These are phyloP conservation scores for Aureobasidium leucospermi DNA, from an alignment of 2,329 filamentous ascomycete species.

Conservation along the genomic window DNA sequence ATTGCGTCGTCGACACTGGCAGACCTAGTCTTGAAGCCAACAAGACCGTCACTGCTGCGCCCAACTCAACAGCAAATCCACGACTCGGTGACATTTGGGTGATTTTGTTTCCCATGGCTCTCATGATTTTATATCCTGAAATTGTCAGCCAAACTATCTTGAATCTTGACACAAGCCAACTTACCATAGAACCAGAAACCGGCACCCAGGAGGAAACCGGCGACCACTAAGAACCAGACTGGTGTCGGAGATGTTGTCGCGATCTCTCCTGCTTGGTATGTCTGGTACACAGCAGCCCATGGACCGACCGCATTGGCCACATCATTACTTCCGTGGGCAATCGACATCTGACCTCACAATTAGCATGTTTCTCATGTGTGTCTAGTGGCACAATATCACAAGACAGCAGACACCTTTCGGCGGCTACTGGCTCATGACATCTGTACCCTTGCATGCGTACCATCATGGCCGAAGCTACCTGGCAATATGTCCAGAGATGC, in stretches of 20 bases:
- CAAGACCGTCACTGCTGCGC: conserved; percentile 55
- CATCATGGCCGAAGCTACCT: conserved; percentile 33
- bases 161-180: too few relatives aligned
- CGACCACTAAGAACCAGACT: conserved; percentile 39
- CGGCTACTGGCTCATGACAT: too few relatives aligned
- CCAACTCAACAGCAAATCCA: conserved; percentile 55
- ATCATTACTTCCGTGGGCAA: conserved; percentile 64
- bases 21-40: conserved; percentile 56
- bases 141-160: conserved; percentile 24
- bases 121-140: conserved; percentile 61
- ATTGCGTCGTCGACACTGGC: conserved; percentile 59
- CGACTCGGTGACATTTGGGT: conserved; percentile 52
- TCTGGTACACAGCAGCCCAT: conserved; percentile 56
- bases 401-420: conserved; percentile 50
- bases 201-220: background rate
- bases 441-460: conserved; percentile 23
- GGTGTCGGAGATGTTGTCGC: conserved; percentile 52
- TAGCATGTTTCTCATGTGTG: conserved; percentile 24
- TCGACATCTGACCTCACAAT: too few relatives aligned
- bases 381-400: conserved; percentile 46
- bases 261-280: conserved; percentile 60
- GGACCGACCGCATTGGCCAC: conserved; percentile 58
- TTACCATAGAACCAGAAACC: background rate
- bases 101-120: conserved; percentile 51
- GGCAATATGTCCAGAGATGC: conserved; percentile 59